These are phyloP conservation scores for Sarocladium oryzae DNA, from an alignment of 2,329 filamentous ascomycete species.

Conservation along the genomic window DNA sequence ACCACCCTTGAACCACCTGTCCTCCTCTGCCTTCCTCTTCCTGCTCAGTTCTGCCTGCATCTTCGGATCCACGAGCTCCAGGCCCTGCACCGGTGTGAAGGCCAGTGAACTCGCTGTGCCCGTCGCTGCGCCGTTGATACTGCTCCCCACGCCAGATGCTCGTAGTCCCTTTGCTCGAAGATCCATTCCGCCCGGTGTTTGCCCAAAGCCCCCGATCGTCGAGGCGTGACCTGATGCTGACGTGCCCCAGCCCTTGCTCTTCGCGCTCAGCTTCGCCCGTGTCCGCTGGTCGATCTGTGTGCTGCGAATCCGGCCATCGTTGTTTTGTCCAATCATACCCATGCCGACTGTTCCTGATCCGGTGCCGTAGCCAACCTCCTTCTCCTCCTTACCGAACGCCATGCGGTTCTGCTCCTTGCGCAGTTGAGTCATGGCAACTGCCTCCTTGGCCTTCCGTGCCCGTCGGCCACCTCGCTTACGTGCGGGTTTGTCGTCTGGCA, in stretches of 20 bases:
- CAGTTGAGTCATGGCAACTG: slow-evolving; percentile 92
- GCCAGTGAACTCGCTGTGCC: slow-evolving; percentile 83
- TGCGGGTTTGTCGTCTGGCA: slow-evolving; percentile 90
- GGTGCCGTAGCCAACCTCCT: slow-evolving; percentile 82
- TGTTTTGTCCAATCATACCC: slow-evolving; percentile 88
- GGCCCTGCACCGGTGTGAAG: slow-evolving; percentile 89
- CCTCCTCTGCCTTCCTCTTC: slow-evolving; percentile 90
- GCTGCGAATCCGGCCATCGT: slow-evolving; percentile 82
- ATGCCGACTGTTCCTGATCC: slow-evolving; percentile 81
- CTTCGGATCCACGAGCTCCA: slow-evolving; percentile 94
- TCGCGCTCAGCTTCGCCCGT: slow-evolving; percentile 85
- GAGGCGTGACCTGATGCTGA: slow-evolving; percentile 48
- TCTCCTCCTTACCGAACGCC: slow-evolving; percentile 92
- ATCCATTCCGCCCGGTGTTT: slow-evolving; percentile 55
- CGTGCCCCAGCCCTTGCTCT: slow-evolving; percentile 91
- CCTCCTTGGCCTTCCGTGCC: slow-evolving; percentile 92
- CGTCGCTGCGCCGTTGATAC: slow-evolving; percentile 44
- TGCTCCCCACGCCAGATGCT: slow-evolving; percentile 72
- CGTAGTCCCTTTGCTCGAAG: slow-evolving; percentile 75
- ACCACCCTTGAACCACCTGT: slow-evolving; percentile 95
- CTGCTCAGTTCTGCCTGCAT: slow-evolving; percentile 78
- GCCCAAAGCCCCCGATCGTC: slow-evolving; percentile 72
- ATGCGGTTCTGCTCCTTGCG: slow-evolving; percentile 94
- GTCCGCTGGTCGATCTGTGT: slow-evolving; percentile 91
- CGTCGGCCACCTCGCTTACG: slow-evolving; percentile 86